These are phyloP conservation scores for Pholiota microspora DNA, from an alignment of 768 basidiomycete genomes.

Conservation along the genomic window DNA sequence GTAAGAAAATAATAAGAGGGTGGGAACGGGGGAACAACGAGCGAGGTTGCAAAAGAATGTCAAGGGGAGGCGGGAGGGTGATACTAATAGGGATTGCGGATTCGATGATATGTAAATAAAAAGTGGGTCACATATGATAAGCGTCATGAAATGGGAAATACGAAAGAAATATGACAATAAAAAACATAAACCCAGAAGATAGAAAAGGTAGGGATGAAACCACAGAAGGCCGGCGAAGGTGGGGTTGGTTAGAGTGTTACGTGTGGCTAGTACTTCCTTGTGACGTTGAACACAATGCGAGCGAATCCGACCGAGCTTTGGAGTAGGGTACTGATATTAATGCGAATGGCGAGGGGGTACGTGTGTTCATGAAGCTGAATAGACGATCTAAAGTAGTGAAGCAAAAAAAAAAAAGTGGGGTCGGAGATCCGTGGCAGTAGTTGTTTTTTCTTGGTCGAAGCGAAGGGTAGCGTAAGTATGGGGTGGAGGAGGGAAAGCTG, in stretches of 20 bases:
- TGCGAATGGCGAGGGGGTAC: not conserved
- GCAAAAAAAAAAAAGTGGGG: not conserved
- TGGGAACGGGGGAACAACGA: not conserved
- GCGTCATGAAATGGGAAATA: conserved; percentile 5
- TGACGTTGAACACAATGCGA: not conserved
- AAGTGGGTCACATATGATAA: conserved; percentile 1
- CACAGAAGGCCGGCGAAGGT: not conserved
- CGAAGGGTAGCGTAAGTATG: not conserved
- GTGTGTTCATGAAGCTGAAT: conserved; percentile 1
- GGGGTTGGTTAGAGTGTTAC: not conserved
- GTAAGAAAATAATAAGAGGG: not conserved
- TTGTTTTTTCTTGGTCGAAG: conserved; percentile 1
- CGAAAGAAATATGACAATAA: not conserved
- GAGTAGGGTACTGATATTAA: not conserved
- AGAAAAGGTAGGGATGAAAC: not conserved
- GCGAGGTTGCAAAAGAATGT: not conserved
- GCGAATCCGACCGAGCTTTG: not conserved
- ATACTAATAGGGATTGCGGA: not conserved
- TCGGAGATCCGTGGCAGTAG: conserved; percentile 1
- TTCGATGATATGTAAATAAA: not conserved
- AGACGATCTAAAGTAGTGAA: conserved; percentile 1
- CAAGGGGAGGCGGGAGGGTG: not conserved
- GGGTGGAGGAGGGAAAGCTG: not conserved
- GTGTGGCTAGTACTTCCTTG: not conserved
- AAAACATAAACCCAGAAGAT: conserved; percentile 7